phyloP scores from a whole-genome alignment of 805 yeast genomes.

The Ogataea philodendri region DNA sequence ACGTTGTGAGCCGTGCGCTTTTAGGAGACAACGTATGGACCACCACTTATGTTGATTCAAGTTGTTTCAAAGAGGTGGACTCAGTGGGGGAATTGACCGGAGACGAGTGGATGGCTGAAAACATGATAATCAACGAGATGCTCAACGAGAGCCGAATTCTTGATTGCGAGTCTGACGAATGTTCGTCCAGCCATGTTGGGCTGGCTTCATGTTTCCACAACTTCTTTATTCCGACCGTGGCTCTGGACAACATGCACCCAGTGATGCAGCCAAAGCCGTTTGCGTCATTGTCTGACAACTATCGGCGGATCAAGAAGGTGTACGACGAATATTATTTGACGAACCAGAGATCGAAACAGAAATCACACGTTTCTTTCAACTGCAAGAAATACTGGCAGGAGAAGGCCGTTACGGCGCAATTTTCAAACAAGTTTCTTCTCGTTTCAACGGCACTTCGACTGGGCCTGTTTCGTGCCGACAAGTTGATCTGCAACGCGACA shows the following conservation, averaged over 20 bases:
- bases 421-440: conserved; percentile 35
- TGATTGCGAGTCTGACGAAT: conserved; percentile 39
- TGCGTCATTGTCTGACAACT: conserved; percentile 28
- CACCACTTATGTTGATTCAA: conserved; percentile 37
- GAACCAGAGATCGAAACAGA: conserved; percentile 23
- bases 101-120: conserved; percentile 37
- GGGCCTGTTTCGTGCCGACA: conserved; percentile 45
- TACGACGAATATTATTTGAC: conserved; percentile 30
- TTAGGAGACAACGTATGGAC: conserved; percentile 57
- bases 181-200: conserved; percentile 40
- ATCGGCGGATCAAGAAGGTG: conserved; percentile 28
- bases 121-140: conserved; percentile 30
- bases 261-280: conserved; percentile 11
- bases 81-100: conserved; percentile 49
- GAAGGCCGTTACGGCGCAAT: conserved; percentile 17
- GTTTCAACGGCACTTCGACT: conserved; percentile 44
- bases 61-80: conserved; percentile 48
- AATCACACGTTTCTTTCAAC: conserved; percentile 26
- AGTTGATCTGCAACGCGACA: conserved; percentile 47
- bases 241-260: conserved; percentile 18
- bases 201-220: conserved; percentile 35
- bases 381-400: conserved; percentile 32
- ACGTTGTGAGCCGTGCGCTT: conserved; percentile 32
- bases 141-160: conserved; percentile 42
- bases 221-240: conserved; percentile 27